Evolutionary conservation across 176 grass and related monocot genomes (phyloP).

Genomic region (Tuctoria greenei): DNA sequence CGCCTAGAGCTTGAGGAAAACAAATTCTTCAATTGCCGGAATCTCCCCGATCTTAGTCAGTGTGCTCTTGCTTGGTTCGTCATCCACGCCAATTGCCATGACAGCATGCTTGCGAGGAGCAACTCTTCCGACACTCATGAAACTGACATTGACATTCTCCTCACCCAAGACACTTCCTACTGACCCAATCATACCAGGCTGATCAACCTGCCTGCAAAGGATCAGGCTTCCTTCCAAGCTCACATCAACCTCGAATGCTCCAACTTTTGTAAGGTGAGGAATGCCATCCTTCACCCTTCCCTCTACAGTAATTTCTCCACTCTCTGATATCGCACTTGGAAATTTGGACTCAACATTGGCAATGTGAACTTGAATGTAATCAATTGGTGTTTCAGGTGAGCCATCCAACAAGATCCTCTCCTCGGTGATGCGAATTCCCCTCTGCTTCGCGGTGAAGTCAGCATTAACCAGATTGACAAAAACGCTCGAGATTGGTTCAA

Average conservation of each 20-base stretch:
- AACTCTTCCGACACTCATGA: constrained; percentile 81
- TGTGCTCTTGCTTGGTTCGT: constrained; percentile 56
- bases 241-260: constrained; percentile 76
- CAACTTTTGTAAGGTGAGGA: constrained; percentile 77
- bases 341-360: constrained; percentile 77
- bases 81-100: constrained; percentile 85
- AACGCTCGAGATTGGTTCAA: constrained; percentile 74
- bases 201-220: constrained; percentile 83
- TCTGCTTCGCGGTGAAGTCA: constrained; percentile 80
- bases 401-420: constrained; percentile 73
- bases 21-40: constrained; percentile 78
- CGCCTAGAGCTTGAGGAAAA: constrained; percentile 80
- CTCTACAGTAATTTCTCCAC: constrained; percentile 61
- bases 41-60: constrained; percentile 77
- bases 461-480: constrained; percentile 91
- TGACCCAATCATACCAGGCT: constrained; percentile 80
- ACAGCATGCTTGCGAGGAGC: constrained; percentile 72
- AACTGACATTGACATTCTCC: constrained; percentile 85
- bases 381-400: constrained; percentile 65
- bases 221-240: constrained; percentile 87
- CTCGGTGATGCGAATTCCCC: constrained; percentile 70
- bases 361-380: constrained; percentile 76
- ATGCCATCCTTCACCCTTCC: constrained; percentile 75
- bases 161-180: constrained; percentile 69
- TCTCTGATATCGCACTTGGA: constrained; percentile 57